These are phyloP conservation scores for Planoprotostelium fungivorum DNA, from an alignment of 78 protist species.

Conservation along the genomic window DNA sequence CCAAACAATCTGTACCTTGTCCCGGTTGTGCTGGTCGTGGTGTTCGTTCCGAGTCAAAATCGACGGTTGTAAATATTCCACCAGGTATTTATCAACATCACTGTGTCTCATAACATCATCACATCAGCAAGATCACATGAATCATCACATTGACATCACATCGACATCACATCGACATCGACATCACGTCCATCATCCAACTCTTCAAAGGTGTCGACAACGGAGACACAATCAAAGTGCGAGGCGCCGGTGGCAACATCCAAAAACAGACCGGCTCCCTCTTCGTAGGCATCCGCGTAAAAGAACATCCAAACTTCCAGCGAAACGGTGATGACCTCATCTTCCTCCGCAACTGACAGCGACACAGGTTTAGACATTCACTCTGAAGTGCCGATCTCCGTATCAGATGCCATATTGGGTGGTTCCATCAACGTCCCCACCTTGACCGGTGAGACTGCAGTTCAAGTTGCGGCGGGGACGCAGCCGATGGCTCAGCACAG, in stretches of 20 bases:
- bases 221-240: slow-evolving; percentile 44
- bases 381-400: slow-evolving; percentile 53
- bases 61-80: slow-evolving; percentile 8
- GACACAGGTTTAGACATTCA: slow-evolving; percentile 57
- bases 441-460: slow-evolving; percentile 47
- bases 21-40: slow-evolving; percentile 24
- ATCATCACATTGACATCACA: too few species aligned
- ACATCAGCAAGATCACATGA: too few species aligned
- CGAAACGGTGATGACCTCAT: slow-evolving; percentile 69
- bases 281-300: slow-evolving; percentile 44
- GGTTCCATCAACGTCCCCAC: slow-evolving; percentile 61
- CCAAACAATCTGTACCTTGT: slow-evolving; percentile 11
- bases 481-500: slow-evolving; percentile 72
- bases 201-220: slow-evolving; percentile 67
- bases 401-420: slow-evolving; percentile 76
- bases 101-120: too few species aligned
- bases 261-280: slow-evolving; percentile 56
- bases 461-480: slow-evolving; percentile 70
- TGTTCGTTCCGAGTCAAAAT: neutral
- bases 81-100: neutral
- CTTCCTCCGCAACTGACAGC: too few species aligned
- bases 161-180: too few species aligned
- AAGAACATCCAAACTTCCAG: slow-evolving; percentile 46
- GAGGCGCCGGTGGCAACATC: slow-evolving; percentile 59
- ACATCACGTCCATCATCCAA: slow-evolving; percentile 17